phyloP scores from a whole-genome alignment of 2,329 filamentous ascomycete genomes.

The Emergomyces africanus region DNA sequence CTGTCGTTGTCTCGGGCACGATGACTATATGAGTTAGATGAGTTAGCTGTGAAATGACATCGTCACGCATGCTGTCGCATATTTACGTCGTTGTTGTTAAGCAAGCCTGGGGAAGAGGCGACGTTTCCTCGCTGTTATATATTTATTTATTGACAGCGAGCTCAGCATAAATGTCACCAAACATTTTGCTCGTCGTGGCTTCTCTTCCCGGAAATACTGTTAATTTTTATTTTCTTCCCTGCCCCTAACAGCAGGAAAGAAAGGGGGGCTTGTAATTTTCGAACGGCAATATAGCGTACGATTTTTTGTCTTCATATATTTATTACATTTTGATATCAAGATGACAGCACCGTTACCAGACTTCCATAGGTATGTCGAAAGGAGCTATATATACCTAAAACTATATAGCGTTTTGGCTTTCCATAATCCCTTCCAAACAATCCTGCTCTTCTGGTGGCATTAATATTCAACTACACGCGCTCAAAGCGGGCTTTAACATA shows the following conservation, averaged over 20 bases:
- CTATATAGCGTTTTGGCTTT: not conserved
- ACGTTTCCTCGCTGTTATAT: not conserved
- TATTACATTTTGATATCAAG: not conserved
- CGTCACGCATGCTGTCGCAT: not conserved
- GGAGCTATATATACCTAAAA: not conserved
- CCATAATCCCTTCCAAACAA: not conserved
- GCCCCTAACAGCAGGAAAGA: not conserved
- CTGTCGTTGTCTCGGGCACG: conserved; percentile 4
- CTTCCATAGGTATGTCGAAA: conserved; percentile 21
- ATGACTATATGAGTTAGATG: not conserved
- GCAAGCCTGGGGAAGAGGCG: not conserved
- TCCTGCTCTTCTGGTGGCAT: not conserved
- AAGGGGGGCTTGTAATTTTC: not conserved
- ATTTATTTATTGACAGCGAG: not conserved
- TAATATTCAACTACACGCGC: not conserved
- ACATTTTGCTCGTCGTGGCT: not conserved
- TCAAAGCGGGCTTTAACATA: conserved; percentile 4
- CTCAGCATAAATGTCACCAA: not conserved
- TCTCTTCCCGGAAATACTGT: not conserved
- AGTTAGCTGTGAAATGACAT: not conserved
- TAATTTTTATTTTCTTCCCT: not conserved
- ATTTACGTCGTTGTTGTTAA: not conserved
- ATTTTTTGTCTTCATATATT: not conserved
- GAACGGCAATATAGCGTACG: not conserved
- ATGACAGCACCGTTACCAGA: conserved; percentile 16